Base-by-base conservation (phyloP, 2,329 filamentous ascomycete genomes). In the Fusarium oxysporum region DNA sequence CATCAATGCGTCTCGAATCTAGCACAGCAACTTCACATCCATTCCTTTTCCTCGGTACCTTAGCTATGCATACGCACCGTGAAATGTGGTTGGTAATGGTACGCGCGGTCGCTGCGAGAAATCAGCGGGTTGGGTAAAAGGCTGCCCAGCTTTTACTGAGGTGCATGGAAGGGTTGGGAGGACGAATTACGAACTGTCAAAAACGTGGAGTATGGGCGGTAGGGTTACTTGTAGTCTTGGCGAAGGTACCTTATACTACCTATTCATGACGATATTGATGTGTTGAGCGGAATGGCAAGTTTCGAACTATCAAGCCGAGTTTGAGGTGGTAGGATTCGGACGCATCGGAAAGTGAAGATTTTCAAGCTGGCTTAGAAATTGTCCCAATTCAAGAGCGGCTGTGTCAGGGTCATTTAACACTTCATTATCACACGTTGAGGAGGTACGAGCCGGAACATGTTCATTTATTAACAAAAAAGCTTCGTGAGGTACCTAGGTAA, bases 201-300 rank as follows among this genome's bases (percentile, higher is more conserved):
- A 47, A 71, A 61, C 65, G 66, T 67, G 65, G 60, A 67, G 57
- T 66, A 71, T 51, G 38, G 40, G 60, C 48, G 57, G 69, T 70
- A 73, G 61, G 70, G 70, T 72, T 69, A 65, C 50, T 65, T 73
- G 56, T 37, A 66, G 67, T 55, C 70, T 72, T 72, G 70, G 70
- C 70, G 38, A 54, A 53, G 35, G 16, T 33, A 32, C 47, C 21
- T 23, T 23, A 11, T 30, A 33, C 45, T 32, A 13, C 17, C 3
- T 33, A 60, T 40, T 50, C 35, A 65, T 65, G 43, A 70, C 38
- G 38, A 58, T 50, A 28, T 64, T 28, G 23, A 37, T 25, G n/a
- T 58, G 23, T 40, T 41, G 35, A 43, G 40, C 41, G 51, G 33
- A 48, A 53, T 33, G 25, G 25, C 43, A 53, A 53, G 38, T 57